Evolutionary conservation across 139 green algal species (phyloP).

Genomic region (Haematococcus sp.): DNA sequence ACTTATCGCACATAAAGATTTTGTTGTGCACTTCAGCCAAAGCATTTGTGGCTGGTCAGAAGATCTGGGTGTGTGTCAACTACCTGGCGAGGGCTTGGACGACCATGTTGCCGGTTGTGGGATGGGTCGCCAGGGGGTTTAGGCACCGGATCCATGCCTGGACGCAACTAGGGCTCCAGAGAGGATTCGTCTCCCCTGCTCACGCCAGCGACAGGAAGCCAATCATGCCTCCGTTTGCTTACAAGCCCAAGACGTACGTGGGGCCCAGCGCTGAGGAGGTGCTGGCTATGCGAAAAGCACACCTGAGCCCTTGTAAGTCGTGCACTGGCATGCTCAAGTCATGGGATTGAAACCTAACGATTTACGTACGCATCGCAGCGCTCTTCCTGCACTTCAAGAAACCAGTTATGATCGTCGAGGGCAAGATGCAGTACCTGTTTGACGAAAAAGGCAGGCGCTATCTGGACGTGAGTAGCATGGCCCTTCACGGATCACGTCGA

Average conservation of each 20-base stretch:
- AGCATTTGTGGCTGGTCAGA: no score
- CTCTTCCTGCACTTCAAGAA: conserved; percentile 85
- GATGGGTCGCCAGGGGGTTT: no score
- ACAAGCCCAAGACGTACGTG: conserved; percentile 71
- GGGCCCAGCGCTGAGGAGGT: conserved; percentile 85
- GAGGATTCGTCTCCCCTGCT: no score
- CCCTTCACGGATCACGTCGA: neutral
- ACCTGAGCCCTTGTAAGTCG: conserved; percentile 76
- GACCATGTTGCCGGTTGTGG: no score
- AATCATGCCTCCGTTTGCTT: conserved; percentile 44
- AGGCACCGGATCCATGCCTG: no score
- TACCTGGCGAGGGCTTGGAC: no score
- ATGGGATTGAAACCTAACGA: neutral
- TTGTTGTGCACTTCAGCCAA: no score
- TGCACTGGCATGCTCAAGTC: conserved; percentile 3
- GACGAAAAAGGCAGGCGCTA: conserved; percentile 90
- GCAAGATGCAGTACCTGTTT: conserved; percentile 97
- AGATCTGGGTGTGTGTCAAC: no score
- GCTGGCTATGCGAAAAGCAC: conserved; percentile 65
- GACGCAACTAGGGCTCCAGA: no score
- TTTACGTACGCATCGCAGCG: conserved; percentile 33
- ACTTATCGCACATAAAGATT: no score
- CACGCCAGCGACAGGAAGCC: neutral
- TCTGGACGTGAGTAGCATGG: conserved; percentile 88
- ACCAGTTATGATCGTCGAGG: conserved; percentile 93